These are phyloP conservation scores for Blastobotrys raffinosifermentans DNA, from an alignment of 1,139 yeast genomes.

Conservation along the genomic window DNA sequence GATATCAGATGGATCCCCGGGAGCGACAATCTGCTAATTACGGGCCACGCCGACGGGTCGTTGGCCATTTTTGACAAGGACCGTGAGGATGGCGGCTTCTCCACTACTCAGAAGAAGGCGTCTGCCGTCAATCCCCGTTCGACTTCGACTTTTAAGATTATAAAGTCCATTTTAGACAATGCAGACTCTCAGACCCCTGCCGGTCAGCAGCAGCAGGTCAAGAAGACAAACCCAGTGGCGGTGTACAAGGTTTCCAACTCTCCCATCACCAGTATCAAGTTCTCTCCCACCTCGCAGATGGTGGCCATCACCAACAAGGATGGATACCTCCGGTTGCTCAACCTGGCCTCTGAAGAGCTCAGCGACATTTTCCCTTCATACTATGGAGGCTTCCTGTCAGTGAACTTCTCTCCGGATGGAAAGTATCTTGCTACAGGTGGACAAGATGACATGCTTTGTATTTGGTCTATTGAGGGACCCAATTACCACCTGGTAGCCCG, in stretches of 20 bases:
- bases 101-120: slow-evolving; percentile 16
- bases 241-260: slow-evolving; percentile 57
- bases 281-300: slow-evolving; percentile 40
- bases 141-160: slow-evolving; percentile 26
- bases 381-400: slow-evolving; percentile 58
- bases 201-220: slow-evolving; percentile 8
- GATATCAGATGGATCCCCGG: slow-evolving; percentile 40
- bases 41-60: slow-evolving; percentile 39
- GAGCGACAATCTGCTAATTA: slow-evolving; percentile 34
- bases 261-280: slow-evolving; percentile 47
- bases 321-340: slow-evolving; percentile 58
- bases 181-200: slow-evolving; percentile 3
- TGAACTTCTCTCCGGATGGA: slow-evolving; percentile 60
- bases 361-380: slow-evolving; percentile 61
- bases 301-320: slow-evolving; percentile 58
- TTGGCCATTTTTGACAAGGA: slow-evolving; percentile 38
- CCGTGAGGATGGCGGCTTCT: slow-evolving; percentile 34
- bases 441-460: slow-evolving; percentile 38
- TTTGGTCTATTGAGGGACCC: slow-evolving; percentile 27
- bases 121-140: slow-evolving; percentile 13
- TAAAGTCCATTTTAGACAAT: slow-evolving; percentile 19
- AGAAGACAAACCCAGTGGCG: slow-evolving; percentile 42
- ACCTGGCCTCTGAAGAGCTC: slow-evolving; percentile 43
- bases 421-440: slow-evolving; percentile 52
- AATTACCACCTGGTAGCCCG: slow-evolving; percentile 33